A percentile compares a stretch with the other conserved stretches of the same genome.
phyloP scores from a whole-genome alignment of 257 asterid species.

The Solanum verrucosum region DNA sequence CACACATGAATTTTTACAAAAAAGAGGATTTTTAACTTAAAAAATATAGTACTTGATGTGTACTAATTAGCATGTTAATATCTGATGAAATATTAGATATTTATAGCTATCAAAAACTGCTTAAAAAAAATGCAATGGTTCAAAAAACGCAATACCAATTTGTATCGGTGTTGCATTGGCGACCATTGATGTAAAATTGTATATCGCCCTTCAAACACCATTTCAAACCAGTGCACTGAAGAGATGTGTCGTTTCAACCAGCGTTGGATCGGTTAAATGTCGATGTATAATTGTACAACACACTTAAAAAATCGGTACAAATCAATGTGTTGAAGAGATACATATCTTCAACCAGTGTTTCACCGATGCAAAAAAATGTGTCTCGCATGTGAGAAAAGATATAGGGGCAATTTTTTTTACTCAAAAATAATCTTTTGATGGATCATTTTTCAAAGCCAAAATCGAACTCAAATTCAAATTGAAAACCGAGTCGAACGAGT shows the following conservation, averaged over 20 bases:
- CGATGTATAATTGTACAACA: not conserved
- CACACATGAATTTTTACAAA: not conserved
- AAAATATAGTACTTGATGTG: not conserved
- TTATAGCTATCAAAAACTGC: not conserved
- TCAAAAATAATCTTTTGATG: not conserved
- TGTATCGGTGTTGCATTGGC: not conserved
- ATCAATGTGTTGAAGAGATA: not conserved
- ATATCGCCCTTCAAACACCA: not conserved
- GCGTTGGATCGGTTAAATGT: not conserved
- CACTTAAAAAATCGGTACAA: not conserved
- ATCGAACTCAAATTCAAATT: not conserved
- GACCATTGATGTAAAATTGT: not conserved
- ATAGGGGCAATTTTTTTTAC: not conserved
- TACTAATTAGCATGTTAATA: not conserved
- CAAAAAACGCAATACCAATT: not conserved
- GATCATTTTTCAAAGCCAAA: too few relatives aligned
- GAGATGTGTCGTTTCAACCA: not conserved
- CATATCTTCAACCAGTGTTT: not conserved
- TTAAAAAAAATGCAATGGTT: not conserved
- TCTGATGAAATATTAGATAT: too few relatives aligned
- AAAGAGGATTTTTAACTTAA: not conserved
- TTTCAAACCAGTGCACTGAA: not conserved
- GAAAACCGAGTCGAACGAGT: not conserved
- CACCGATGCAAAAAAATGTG: not conserved
- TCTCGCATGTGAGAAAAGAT: not conserved